Evolutionary conservation across 164 flowering plant genomes (phyloP), one percentile per base, ranked within the genome.

Genomic region (Aristolochia fimbriata): DNA sequence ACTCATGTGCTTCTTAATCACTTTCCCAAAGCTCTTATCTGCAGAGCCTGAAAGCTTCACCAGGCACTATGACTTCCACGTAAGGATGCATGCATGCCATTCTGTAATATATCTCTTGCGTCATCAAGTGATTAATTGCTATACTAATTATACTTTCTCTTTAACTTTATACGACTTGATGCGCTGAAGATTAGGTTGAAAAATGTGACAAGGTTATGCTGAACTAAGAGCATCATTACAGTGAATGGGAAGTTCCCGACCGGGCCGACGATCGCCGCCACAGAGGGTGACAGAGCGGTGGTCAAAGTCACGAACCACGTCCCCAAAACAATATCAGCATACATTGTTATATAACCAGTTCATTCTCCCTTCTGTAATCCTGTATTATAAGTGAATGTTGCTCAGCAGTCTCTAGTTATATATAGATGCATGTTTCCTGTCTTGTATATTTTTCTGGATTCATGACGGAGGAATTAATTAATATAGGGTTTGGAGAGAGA

Each of bases 221-320:
- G 77, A 45, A 78, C 85, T 0, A 87, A 76, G 78, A 81, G 74
- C 65, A 76, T 84, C 21, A 70, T 80, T 55, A 84, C 83, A 0
- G 86, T 84, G 2, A 86, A 86, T 59, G 88, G 86, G 14, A 65
- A 77, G 64, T 77, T 78, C 60, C 93, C 88, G n/a, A n/a, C n/a
- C 0, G 90, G 93, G 33, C 90, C 93, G 51, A 66, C 62, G 6
- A 75, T 86, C 50, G 67, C 76, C 0, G 85, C 86, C 0, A 73
- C 85, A 37, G 93, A 86, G 70, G 93, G 93, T 15, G 89, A 86
- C 23, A 53, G 80, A 15, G 72, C 84, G 3, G 51, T 82, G 0
- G 69, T 86, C 55, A 78, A 78, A 67, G 93, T 86, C 57, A 74
- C 72, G 48, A 86, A 82, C 67, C 74, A 81, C 62, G 82, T 84